Percentiles rank a stretch among this genome's conserved stretches.
These are phyloP conservation scores for Hypoxylon sp. DNA, from an alignment of 2,329 filamentous ascomycete species.

Conservation along the genomic window DNA sequence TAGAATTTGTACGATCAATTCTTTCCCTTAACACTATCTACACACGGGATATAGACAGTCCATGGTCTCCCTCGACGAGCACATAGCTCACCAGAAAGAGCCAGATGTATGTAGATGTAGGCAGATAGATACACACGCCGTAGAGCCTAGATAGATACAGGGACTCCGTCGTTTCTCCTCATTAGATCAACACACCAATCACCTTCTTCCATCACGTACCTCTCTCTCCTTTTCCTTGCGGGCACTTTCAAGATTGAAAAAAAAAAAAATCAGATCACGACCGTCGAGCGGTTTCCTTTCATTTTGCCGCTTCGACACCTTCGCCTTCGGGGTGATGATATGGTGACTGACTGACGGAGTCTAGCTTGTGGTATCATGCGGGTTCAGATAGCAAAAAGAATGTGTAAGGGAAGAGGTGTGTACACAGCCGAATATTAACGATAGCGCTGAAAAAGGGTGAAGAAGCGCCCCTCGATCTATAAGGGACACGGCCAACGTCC, in stretches of 20 bases:
- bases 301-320: slow-evolving; percentile 23
- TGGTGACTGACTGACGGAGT: slow-evolving; percentile 22
- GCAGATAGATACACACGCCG: slow-evolving; percentile 34
- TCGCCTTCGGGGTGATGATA: slow-evolving; percentile 1
- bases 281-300: neutral
- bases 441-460: slow-evolving; percentile 6
- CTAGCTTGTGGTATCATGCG: slow-evolving; percentile 43
- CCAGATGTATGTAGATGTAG: slow-evolving; percentile 4
- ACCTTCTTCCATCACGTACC: neutral
- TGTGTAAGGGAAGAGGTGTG: slow-evolving; percentile 28
- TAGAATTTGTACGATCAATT: slow-evolving; percentile 36
- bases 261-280: slow-evolving; percentile 28
- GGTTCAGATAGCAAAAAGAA: slow-evolving; percentile 30
- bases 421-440: slow-evolving; percentile 21
- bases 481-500: slow-evolving; percentile 28
- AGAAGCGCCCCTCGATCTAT: slow-evolving; percentile 20
- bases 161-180: slow-evolving; percentile 16
- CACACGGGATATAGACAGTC: slow-evolving; percentile 24
- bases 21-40: slow-evolving; percentile 9
- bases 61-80: slow-evolving; percentile 12
- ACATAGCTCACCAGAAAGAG: slow-evolving; percentile 17
- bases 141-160: slow-evolving; percentile 31
- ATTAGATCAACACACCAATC: slow-evolving; percentile 23
- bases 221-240: slow-evolving; percentile 2
- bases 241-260: slow-evolving; percentile 6